Evolutionary conservation across 257 asterid species (phyloP).

Genomic region (Lycium barbarum): DNA sequence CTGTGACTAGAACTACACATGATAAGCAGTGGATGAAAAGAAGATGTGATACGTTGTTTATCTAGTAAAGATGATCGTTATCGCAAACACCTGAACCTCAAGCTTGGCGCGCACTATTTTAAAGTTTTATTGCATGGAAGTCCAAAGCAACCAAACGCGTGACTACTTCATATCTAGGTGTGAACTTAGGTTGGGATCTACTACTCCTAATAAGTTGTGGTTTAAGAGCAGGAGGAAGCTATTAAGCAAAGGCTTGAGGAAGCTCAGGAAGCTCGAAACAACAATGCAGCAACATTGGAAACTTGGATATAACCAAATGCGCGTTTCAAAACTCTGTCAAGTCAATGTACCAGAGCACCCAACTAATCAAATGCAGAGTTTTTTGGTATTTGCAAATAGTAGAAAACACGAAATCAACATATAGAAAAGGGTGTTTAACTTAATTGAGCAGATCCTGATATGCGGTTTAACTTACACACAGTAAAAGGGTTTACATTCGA

Average conservation of each 20-base stretch:
- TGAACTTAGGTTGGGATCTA: neutral
- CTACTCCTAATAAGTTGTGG: neutral
- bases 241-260: neutral
- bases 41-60: neutral
- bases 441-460: neutral
- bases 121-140: neutral
- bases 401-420: neutral
- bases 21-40: neutral
- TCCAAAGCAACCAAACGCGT: neutral
- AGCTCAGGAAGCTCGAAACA: neutral
- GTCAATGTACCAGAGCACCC: neutral
- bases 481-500: neutral
- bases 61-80: neutral
- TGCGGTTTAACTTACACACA: neutral
- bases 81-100: neutral
- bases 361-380: neutral
- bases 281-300: neutral
- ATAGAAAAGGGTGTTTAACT: neutral
- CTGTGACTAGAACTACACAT: neutral
- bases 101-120: neutral
- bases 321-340: neutral
- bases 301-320: neutral
- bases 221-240: neutral
- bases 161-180: conserved; percentile 10
- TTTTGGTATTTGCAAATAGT: neutral